Evolutionary conservation across 176 grass and related monocot species (phyloP).

Genomic region (Dendrocalamus sinicus): DNA sequence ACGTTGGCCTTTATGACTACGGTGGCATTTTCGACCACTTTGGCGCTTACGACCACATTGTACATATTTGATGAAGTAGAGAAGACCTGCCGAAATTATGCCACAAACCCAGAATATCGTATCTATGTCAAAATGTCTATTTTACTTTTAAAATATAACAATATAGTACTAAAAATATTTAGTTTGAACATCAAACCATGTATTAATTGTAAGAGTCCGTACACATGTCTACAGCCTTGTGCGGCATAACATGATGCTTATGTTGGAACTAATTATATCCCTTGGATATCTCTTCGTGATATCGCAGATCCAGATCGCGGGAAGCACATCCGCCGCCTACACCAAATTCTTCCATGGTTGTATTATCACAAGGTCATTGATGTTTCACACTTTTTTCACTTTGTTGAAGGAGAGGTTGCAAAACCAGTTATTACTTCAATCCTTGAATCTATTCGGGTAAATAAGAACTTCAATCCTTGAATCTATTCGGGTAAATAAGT

Average conservation of each 20-base stretch:
- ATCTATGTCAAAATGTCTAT: neutral
- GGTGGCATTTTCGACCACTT: too few relatives aligned
- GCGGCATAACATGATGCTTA: neutral
- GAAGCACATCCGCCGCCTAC: slow-evolving; percentile 84
- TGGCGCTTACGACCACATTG: too few relatives aligned
- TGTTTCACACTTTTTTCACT: slow-evolving; percentile 84
- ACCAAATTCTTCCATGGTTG: slow-evolving; percentile 99
- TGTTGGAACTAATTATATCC: slow-evolving; percentile 10
- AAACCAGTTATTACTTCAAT: slow-evolving; percentile 72
- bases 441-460: too few relatives aligned
- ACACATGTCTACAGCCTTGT: neutral
- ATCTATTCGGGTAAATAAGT: slow-evolving; percentile 31
- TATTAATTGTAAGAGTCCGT: neutral
- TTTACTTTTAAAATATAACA: neutral
- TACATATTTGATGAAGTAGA: slow-evolving; percentile 30
- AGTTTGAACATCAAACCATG: slow-evolving; percentile 20
- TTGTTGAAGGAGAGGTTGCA: slow-evolving; percentile 95
- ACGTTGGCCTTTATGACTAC: too few relatives aligned
- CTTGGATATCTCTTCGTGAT: slow-evolving; percentile 11
- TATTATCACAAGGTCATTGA: slow-evolving; percentile 97
- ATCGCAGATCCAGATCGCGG: slow-evolving; percentile 83
- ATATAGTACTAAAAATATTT: neutral
- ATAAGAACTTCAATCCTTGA: slow-evolving; percentile 56
- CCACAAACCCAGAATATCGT: neutral
- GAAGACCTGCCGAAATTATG: neutral